Evolutionary conservation across 2,329 filamentous ascomycete genomes (phyloP), one percentile per base, ranked within the genome.

Genomic region (Aspergillus carbonarius): DNA sequence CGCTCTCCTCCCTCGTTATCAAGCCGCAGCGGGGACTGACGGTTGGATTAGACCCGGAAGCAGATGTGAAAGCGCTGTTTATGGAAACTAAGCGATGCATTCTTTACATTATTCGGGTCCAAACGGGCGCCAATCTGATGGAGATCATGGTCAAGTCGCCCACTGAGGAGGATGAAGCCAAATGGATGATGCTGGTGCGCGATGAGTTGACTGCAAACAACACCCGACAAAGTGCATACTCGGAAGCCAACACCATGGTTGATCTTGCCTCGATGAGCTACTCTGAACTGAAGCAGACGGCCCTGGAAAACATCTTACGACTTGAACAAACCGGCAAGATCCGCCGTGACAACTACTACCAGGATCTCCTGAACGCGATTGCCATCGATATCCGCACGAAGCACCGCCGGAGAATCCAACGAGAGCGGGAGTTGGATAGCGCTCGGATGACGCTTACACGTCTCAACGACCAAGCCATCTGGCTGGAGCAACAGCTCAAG

Each of bases 71-170:
- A 77, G 84, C 92, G 1, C 83, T 99, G 3, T 97, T 97, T 74
- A 98, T 97, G 87, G 95, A 98, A 78, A 98, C 95, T 2, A 99
- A 99, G 79, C 88, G 95, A 68, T 96, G 95, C 71, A 90, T 98
- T 40, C 81, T 99, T 62, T 99, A 98, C 77, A 98, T 99, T 73
- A 98, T 99, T 71, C 90, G 95, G 59, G 90, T 99, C 35, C 96
- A 99, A 76, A 92, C 91, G 2, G 95, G 95, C 8, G 80, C 88
- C 53, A 96, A 93, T 68, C 84, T 99, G n/a, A 87, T 98, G 75
- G 93, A 98, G 62, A 96, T 99, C 62, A 85, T 99, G 66, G 89
- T 96, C 64, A 96, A 95, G 70, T 92, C 92, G 15, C 92, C 97
- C 63, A 87, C 84, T 0, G 82, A 85, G 30, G 93, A 97, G 70